A percentile compares a stretch with the other conserved stretches of the same genome.
These are phyloP conservation scores for Corniculantispora saksenae DNA, from an alignment of 2,329 filamentous ascomycete genomes.

Conservation along the genomic window DNA sequence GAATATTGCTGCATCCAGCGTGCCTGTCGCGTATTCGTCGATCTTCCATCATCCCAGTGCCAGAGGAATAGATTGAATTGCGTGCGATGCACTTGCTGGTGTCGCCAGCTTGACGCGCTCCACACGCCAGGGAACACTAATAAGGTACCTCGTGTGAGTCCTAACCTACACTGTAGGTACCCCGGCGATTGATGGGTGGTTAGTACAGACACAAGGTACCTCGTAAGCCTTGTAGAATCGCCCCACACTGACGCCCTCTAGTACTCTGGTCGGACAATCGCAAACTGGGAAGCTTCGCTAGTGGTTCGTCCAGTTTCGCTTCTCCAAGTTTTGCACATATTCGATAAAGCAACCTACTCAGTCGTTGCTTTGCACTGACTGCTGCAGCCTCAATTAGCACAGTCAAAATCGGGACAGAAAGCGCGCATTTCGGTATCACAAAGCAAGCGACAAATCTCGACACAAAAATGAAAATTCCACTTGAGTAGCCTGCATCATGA, in stretches of 20 bases:
- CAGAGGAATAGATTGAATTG: not conserved
- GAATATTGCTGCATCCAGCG: not conserved
- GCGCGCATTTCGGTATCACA: not conserved
- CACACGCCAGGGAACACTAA: not conserved
- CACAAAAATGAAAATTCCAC: not conserved
- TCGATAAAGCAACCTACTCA: not conserved
- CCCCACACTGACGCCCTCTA: not conserved
- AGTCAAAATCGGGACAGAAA: not conserved
- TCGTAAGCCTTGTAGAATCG: not conserved
- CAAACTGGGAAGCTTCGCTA: not conserved
- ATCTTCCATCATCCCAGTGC: not conserved
- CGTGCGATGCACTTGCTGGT: not conserved
- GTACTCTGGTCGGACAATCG: not conserved
- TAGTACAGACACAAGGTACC: too few species aligned
- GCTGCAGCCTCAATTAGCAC: not conserved
- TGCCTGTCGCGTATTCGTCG: not conserved
- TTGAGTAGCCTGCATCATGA: conserved; percentile 8
- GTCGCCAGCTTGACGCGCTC: not conserved
- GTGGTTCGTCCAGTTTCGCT: not conserved
- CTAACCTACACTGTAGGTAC: too few species aligned
- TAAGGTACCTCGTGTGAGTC: not conserved
- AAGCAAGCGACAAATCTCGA: not conserved
- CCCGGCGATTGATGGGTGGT: too few species aligned
- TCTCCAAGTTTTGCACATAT: not conserved
- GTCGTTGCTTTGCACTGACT: not conserved